phyloP scores from a whole-genome alignment of 768 basidiomycete species.

The Phlebiopsis flavidoalba region DNA sequence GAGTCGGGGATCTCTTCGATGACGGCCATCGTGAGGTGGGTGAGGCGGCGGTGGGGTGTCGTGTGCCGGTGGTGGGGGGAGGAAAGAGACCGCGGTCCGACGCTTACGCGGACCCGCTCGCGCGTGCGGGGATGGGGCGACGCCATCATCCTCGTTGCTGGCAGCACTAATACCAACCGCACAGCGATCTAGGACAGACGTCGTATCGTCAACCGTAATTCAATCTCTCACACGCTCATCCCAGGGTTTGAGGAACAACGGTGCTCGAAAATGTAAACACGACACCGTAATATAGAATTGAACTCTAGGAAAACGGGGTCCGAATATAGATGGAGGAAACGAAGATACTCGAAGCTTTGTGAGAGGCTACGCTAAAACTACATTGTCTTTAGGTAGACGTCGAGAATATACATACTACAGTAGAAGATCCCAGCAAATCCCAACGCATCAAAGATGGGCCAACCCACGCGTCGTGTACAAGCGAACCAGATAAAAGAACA shows the following conservation, averaged over 20 bases:
- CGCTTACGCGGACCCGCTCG: background rate
- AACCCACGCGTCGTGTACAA: background rate
- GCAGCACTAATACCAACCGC: background rate
- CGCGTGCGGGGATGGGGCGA: no score
- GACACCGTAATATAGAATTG: background rate
- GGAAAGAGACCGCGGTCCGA: background rate
- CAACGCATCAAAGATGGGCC: background rate
- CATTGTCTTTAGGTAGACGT: background rate
- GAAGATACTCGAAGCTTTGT: background rate
- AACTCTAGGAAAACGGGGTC: background rate
- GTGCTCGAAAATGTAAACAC: background rate
- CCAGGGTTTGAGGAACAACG: no score
- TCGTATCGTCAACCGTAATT: background rate
- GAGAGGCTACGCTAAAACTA: conserved; percentile 8
- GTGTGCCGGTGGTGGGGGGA: background rate
- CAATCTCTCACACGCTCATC: background rate
- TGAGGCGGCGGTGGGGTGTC: background rate
- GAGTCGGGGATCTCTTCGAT: conserved; percentile 16
- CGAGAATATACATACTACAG: background rate
- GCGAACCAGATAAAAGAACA: background rate
- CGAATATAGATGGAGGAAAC: conserved; percentile 2
- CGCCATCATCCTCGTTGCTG: no score
- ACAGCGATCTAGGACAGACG: background rate
- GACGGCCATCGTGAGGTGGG: conserved; percentile 14
- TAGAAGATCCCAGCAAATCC: background rate